These are phyloP conservation scores for Pseudogymnoascus sp. DNA, from an alignment of 2,329 filamentous ascomycete species.

Conservation along the genomic window DNA sequence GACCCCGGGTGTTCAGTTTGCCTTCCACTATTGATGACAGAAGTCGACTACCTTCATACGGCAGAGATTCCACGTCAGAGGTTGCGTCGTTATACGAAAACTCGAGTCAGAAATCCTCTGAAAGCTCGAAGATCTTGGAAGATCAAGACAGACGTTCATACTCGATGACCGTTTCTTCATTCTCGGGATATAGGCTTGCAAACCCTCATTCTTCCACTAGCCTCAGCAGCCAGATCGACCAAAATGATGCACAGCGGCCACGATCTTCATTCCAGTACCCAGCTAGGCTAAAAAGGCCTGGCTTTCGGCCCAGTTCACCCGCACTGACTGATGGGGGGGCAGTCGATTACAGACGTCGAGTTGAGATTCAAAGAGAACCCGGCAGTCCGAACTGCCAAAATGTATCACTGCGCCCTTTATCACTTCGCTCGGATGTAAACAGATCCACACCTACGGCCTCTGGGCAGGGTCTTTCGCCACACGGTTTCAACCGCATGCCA, in stretches of 20 bases:
- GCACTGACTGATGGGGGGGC: conserved; percentile 28
- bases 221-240: conserved; percentile 41
- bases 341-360: conserved; percentile 28
- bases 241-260: conserved; percentile 41
- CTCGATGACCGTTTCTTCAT: conserved; percentile 47
- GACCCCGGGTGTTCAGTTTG: conserved; percentile 23
- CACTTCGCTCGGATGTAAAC: conserved; percentile 24
- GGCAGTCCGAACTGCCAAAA: neutral
- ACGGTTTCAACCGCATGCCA: neutral
- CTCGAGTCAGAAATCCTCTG: conserved; percentile 40
- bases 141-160: conserved; percentile 43
- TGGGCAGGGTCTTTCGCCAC: neutral
- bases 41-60: conserved; percentile 40
- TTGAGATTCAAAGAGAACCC: conserved; percentile 26
- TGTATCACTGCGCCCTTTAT: conserved; percentile 14
- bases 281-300: conserved; percentile 49
- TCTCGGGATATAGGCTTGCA: conserved; percentile 37
- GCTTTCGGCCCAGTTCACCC: conserved; percentile 31
- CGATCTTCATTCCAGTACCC: conserved; percentile 55
- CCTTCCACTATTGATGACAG: conserved; percentile 36
- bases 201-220: conserved; percentile 43
- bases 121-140: conserved; percentile 38
- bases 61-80: conserved; percentile 45
- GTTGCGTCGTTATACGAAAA: conserved; percentile 50
- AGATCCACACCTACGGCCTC: conserved; percentile 23